Evolutionary conservation across 441 rosid species (phyloP).

Genomic region (Bocquillonia castaneifolia): DNA sequence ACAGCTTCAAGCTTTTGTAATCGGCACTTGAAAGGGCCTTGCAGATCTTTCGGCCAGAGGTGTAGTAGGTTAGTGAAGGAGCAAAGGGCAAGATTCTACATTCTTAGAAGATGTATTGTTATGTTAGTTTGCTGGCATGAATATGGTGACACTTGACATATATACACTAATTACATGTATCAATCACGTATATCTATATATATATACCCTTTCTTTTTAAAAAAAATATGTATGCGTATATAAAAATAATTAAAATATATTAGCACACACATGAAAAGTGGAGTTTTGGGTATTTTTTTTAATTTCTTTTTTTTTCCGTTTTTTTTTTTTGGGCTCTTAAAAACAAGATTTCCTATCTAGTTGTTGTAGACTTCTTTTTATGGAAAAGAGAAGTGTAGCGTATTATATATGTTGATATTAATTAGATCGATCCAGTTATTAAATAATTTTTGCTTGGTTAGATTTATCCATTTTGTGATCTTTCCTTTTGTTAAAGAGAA

Average conservation of each 20-base stretch:
- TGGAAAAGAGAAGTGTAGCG: neutral
- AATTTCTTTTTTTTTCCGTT: neutral
- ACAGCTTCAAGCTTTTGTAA: conserved; percentile 26
- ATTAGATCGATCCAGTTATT: too few relatives aligned
- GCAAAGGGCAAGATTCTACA: conserved; percentile 45
- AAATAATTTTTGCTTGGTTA: too few relatives aligned
- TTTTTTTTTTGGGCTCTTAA: neutral
- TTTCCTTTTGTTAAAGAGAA: neutral
- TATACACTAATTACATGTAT: neutral
- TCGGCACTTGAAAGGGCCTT: conserved; percentile 36
- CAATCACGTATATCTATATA: neutral
- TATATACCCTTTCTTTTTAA: neutral
- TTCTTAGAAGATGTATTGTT: conserved; percentile 43
- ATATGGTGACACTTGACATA: conserved; percentile 19
- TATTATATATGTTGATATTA: neutral
- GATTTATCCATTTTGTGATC: neutral
- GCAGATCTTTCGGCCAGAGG: conserved; percentile 38
- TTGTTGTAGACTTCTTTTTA: too few relatives aligned
- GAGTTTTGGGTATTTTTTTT: neutral
- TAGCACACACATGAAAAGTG: conserved; percentile 5
- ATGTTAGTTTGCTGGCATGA: conserved; percentile 53
- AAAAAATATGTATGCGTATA: too few relatives aligned
- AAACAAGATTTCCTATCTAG: too few relatives aligned
- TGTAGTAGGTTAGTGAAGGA: conserved; percentile 44
- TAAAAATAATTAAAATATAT: too few relatives aligned